These are phyloP conservation scores for Polychytrium aggregatum DNA, from an alignment of 192 early-diverging fungal species.

Conservation along the genomic window DNA sequence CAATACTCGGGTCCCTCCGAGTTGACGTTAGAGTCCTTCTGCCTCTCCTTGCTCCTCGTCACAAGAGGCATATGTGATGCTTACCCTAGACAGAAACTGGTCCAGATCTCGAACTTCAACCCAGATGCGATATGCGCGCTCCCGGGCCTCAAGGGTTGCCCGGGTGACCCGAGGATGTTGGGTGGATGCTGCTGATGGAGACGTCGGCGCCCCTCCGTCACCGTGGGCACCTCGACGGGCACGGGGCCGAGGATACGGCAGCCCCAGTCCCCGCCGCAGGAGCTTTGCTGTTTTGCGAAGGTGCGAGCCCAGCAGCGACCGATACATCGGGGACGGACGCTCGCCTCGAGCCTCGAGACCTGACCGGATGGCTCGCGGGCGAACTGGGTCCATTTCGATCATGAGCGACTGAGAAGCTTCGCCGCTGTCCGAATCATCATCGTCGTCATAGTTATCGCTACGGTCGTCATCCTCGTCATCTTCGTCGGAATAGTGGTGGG, in stretches of 20 bases:
- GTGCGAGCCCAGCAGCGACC: not conserved
- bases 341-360: not conserved
- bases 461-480: slow-evolving; percentile 5
- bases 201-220: not conserved
- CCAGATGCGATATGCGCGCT: slow-evolving; percentile 71
- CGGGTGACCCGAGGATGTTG: slow-evolving; percentile 1
- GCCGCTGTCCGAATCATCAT: slow-evolving; percentile 20
- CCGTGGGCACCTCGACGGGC: not conserved
- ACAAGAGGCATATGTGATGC: no score
- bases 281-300: not conserved
- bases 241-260: slow-evolving; percentile 1
- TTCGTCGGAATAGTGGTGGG: slow-evolving; percentile 3
- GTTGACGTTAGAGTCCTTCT: no score
- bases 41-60: no score
- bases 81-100: slow-evolving; percentile 42
- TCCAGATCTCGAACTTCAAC: slow-evolving; percentile 77
- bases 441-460: no score
- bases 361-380: not conserved
- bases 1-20: no score
- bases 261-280: not conserved
- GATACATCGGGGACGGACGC: not conserved
- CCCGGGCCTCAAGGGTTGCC: slow-evolving; percentile 10
- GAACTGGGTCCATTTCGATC: slow-evolving; percentile 32
- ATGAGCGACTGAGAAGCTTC: slow-evolving; percentile 54
- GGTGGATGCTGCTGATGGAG: not conserved